A percentile compares a stretch with the other conserved stretches of the same genome.
phyloP scores from a whole-genome alignment of 441 rosid species.

The Populus trichocarpa region DNA sequence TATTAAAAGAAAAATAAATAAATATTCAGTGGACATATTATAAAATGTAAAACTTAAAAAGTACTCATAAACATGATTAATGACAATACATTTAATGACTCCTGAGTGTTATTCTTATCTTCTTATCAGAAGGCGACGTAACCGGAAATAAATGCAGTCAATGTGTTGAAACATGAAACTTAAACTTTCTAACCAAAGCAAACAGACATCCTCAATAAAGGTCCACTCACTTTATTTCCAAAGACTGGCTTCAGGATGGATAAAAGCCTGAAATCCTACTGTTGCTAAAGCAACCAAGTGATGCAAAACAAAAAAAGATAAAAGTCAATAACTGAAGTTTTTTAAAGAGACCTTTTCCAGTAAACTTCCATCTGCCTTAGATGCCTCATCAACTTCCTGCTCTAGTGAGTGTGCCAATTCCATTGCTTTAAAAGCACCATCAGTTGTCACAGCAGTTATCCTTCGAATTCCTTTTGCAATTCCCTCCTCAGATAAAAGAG shows the following conservation, averaged over 20 bases:
- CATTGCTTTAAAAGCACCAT: conserved; percentile 69
- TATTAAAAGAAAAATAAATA: conserved; percentile 26
- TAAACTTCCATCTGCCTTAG: conserved; percentile 55
- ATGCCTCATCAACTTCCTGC: conserved; percentile 68
- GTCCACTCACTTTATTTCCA: neutral
- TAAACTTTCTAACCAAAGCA: neutral
- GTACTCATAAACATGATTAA: neutral
- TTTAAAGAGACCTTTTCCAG: conserved; percentile 72
- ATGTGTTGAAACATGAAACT: neutral
- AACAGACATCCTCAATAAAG: neutral
- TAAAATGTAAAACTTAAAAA: too few species aligned
- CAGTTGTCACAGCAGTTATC: conserved; percentile 92
- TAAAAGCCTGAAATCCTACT: neutral
- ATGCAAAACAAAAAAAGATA: too few species aligned
- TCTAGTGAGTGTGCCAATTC: conserved; percentile 57
- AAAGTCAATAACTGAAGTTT: neutral
- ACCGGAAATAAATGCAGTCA: neutral
- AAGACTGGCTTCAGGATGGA: neutral
- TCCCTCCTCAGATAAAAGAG: conserved; percentile 96
- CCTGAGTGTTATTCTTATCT: neutral
- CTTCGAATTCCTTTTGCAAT: conserved; percentile 95
- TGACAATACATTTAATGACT: neutral
- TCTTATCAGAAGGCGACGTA: neutral
- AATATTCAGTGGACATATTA: neutral
- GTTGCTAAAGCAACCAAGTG: neutral